Percentiles rank a stretch among this genome's conserved stretches.
Conservation (phyloP, 352 stramenopile genomes). For the Labyrinthula sp. region DNA sequence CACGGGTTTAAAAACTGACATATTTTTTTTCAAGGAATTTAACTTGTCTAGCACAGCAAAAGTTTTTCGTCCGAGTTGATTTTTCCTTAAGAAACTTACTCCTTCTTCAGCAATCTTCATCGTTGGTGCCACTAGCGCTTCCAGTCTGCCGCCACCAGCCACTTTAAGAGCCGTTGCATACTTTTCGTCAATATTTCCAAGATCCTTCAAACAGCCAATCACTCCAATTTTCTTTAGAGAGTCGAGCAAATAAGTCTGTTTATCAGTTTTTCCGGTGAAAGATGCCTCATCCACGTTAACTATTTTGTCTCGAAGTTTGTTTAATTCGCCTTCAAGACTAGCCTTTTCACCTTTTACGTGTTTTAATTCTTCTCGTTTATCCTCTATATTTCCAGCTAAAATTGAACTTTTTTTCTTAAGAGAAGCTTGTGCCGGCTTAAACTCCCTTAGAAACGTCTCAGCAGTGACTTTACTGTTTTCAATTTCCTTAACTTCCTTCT, state of each 20-base stretch:
- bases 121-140: conserved; percentile 89
- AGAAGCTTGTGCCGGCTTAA: no score
- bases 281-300: no score
- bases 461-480: no score
- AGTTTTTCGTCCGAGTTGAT: conserved; percentile 79
- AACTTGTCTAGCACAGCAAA: conserved; percentile 97
- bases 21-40: conserved; percentile 41
- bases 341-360: no score
- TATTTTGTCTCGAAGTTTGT: no score
- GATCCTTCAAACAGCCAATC: conserved; percentile 79
- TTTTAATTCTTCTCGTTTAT: no score
- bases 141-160: conserved; percentile 72
- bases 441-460: no score
- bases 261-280: no score
- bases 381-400: no score
- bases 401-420: no score
- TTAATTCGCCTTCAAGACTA: no score
- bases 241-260: no score
- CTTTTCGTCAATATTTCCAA: conserved; percentile 76
- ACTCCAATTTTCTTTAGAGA: conserved; percentile 50
- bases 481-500: conserved; percentile 1
- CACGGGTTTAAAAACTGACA: conserved; percentile 34
- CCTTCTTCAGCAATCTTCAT: conserved; percentile 76
- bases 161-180: conserved; percentile 96
- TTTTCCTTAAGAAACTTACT: conserved; percentile 74